Evolutionary conservation across 106 monocot species (phyloP).

Genomic region (Apostasia ramifera): DNA sequence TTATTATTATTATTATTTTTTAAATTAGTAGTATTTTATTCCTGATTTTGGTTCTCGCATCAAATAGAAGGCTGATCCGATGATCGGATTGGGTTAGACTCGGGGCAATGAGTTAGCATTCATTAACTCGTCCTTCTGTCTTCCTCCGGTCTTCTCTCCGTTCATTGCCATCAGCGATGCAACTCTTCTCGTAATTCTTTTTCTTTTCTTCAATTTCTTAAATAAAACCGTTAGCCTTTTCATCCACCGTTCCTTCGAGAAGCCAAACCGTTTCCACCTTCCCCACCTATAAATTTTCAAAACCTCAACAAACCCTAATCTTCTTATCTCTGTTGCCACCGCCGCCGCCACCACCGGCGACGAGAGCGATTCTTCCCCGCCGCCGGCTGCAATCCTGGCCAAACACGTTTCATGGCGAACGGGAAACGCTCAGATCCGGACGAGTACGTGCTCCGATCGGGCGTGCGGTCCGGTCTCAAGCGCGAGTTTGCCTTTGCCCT

Average conservation of each 20-base stretch:
- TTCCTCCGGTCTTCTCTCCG: no score
- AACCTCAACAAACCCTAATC: conserved; percentile 5
- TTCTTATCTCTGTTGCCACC: not conserved
- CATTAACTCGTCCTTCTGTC: no score
- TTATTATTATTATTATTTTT: no score
- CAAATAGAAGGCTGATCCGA: no score
- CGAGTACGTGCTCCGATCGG: conserved; percentile 47
- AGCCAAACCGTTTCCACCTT: conserved; percentile 9
- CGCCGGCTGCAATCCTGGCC: not conserved
- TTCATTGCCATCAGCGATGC: no score
- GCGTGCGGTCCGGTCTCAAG: conserved; percentile 71
- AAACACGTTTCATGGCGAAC: conserved; percentile 21
- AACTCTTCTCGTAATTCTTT: no score
- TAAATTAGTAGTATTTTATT: no score
- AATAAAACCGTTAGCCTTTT: no score
- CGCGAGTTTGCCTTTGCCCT: conserved; percentile 85
- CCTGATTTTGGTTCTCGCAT: no score
- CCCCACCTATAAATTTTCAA: not conserved
- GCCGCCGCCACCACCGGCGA: conserved; percentile 1
- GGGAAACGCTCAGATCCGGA: conserved; percentile 15
- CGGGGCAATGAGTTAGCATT: no score
- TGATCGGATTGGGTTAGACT: no score
- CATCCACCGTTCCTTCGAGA: not conserved
- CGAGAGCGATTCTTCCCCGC: not conserved
- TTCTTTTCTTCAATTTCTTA: no score